Base-by-base conservation (phyloP, 495 filamentous ascomycete genomes). In the Aspergillus saccharolyticus region DNA sequence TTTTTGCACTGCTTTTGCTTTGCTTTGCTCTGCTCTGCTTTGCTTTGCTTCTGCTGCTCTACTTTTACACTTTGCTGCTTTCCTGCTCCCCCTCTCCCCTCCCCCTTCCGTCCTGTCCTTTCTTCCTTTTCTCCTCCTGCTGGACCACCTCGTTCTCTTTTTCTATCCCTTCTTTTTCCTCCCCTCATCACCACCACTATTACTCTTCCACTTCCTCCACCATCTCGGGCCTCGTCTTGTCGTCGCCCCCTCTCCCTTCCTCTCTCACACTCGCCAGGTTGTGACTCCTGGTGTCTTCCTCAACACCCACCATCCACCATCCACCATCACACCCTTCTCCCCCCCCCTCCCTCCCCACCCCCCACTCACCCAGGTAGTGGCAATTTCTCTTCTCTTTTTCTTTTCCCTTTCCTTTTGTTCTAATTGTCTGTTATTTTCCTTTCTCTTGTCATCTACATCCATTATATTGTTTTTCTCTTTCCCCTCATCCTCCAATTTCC, bases 401-500 rank as follows among this genome's bases (percentile, higher is more conserved):
- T 22, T 15, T 59, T 62, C 52, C 49, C 45, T 44, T 24, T 43
- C 17, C 22, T 42, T 50, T 21, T 59, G 44, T 17, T 30, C 44
- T 44, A 21, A 30, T 42, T 55, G 21, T 39, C 16, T 16, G 44
- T 61, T 53, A 28, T 56, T 58, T 8, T 46, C 43, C 21, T 42
- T 46, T 50, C 28, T 54, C 16, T 59, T 54, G 22, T 28, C 9
- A 4, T 28, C 9, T 28, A 4, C 9, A 4, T 28, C 3, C 25
- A 28, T 28, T 28, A 28, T 49, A 42, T 44, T 47, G 21, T 45
- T 44, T 55, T 52, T 56, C n/a, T 43, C 50, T 47, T 42, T 57
- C 16, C 53, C 21, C 52, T 58, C 57, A 60, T 63, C 64, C 55
- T 28, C 42, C 55, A 44, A 62, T 56, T 30, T 59, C 52, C 20